A percentile compares a stretch with the other conserved stretches of the same genome.
Evolutionary conservation across 768 basidiomycete genomes (phyloP).

Genomic region (Mrakia hoshinonis): DNA sequence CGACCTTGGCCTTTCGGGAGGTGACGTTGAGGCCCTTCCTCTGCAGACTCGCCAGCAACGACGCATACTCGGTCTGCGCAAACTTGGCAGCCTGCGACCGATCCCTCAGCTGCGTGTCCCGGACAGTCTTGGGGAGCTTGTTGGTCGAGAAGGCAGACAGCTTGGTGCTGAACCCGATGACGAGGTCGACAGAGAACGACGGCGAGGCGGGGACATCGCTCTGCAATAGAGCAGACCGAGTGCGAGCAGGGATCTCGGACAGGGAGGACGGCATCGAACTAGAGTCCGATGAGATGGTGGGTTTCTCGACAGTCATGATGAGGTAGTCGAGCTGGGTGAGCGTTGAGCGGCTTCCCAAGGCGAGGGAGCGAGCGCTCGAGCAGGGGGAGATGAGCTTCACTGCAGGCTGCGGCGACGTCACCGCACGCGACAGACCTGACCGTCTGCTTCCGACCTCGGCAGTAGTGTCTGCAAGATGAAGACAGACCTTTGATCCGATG

Average conservation of each 20-base stretch:
- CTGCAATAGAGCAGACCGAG: neutral
- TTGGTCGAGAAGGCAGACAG: neutral
- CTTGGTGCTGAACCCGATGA: conserved; percentile 3
- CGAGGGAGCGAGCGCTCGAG: too few species aligned
- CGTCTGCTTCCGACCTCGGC: too few species aligned
- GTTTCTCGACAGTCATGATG: neutral
- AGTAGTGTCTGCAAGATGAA: too few species aligned
- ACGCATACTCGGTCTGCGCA: conserved; percentile 10
- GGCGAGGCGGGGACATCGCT: neutral
- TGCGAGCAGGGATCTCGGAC: neutral
- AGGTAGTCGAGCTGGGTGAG: neutral
- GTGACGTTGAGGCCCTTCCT: conserved; percentile 19
- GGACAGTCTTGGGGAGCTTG: neutral
- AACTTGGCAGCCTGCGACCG: neutral
- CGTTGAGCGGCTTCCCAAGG: too few species aligned
- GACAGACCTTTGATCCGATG: too few species aligned
- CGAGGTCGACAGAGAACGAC: conserved; percentile 16
- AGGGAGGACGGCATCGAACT: neutral
- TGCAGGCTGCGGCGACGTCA: too few species aligned
- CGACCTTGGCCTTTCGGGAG: conserved; percentile 7
- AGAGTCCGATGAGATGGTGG: neutral
- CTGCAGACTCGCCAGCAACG: neutral
- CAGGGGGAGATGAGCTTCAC: neutral
- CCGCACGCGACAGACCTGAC: too few species aligned
- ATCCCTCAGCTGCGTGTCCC: neutral